Evolutionary conservation across 2,329 filamentous ascomycete genomes (phyloP), one percentile per base, ranked within the genome.

Genomic region (Chalaropsis ovoidea): DNA sequence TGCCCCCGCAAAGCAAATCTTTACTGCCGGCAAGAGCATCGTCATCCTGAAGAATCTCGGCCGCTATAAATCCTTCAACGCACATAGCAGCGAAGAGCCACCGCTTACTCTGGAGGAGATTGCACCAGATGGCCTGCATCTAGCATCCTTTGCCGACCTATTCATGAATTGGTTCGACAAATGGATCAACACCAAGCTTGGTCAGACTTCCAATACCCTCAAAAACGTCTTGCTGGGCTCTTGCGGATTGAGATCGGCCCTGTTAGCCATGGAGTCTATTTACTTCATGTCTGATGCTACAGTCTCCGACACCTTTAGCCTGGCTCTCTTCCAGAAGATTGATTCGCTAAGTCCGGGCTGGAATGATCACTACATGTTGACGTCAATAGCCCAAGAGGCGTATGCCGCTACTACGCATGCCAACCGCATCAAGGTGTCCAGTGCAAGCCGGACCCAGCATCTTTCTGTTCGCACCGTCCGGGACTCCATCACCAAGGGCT

Each of bases 1-100:
- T 47, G 81, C 86, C 1, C 82, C 86, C 1, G 84, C 84, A 0
- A 76, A 78, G 27, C 88, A 86, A 68, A 90, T 96, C 45, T 93
- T 96, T 71, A 90, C 86, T 0, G 86, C 90, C 1, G 93, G 93
- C 0, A 96, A 96, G 75, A 95, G 88, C 70, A 86, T 94, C 65
- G 84, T 94, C 0, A 87, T 96, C 56, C 76, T 96, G n/a, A 86
- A 86, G 68, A 82, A 87, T 61, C 78, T 96, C 11, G 83, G 85
- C 49, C 78, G 81, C 65, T 78, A 81, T 67, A 73, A 77, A 61
- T 70, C 75, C 61, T 71, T 70, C 70, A 68, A 66, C 73, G 71
- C 72, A 65, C 66, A 74, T 68, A 49, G 43, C 11, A 65, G 52
- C 52, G 73, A 67, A 63, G 81, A 80, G 68, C 79, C 76, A 42